Evolutionary conservation across 2,329 filamentous ascomycete species (phyloP).

Genomic region (Botrytis paeoniae): DNA sequence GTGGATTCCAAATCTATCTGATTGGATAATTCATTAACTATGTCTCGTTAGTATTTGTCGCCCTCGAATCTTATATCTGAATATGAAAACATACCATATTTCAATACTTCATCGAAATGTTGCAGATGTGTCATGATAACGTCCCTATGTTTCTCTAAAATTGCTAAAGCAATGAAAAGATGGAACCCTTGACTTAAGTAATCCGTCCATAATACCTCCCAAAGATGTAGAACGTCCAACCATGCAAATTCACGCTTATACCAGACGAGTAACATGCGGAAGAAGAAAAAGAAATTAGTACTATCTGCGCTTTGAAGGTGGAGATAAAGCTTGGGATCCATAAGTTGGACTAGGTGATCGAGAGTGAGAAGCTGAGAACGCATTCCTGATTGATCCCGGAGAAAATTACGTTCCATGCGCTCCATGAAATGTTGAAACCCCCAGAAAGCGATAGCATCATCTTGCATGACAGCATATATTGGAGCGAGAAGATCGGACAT

Average conservation of each 20-base stretch:
- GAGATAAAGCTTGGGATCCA: constrained; percentile 91
- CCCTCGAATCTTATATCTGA: not conserved
- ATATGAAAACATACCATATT: constrained; percentile 67
- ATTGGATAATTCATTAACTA: constrained; percentile 91
- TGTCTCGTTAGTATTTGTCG: constrained; percentile 4
- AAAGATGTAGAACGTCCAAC: constrained; percentile 79
- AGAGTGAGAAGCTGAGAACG: constrained; percentile 84
- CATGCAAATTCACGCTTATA: constrained; percentile 97
- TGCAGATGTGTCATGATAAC: constrained; percentile 93
- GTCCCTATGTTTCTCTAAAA: constrained; percentile 92
- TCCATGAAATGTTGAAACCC: constrained; percentile 95
- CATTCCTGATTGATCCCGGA: constrained; percentile 96
- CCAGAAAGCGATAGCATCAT: constrained; percentile 97
- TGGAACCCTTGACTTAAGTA: constrained; percentile 87
- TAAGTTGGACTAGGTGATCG: constrained; percentile 92
- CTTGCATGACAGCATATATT: constrained; percentile 95
- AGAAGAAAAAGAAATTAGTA: constrained; percentile 99
- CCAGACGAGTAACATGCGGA: constrained; percentile 98
- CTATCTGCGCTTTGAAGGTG: constrained; percentile 88
- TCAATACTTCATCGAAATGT: constrained; percentile 95
- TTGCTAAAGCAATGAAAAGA: constrained; percentile 88
- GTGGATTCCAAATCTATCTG: constrained; percentile 89
- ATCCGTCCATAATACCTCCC: constrained; percentile 95
- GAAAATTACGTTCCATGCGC: constrained; percentile 94
- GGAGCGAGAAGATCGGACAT: constrained; percentile 97